A percentile compares a stretch with the other conserved stretches of the same genome.
Evolutionary conservation across 2,329 filamentous ascomycete species (phyloP).

Genomic region (Colletotrichum karsti): DNA sequence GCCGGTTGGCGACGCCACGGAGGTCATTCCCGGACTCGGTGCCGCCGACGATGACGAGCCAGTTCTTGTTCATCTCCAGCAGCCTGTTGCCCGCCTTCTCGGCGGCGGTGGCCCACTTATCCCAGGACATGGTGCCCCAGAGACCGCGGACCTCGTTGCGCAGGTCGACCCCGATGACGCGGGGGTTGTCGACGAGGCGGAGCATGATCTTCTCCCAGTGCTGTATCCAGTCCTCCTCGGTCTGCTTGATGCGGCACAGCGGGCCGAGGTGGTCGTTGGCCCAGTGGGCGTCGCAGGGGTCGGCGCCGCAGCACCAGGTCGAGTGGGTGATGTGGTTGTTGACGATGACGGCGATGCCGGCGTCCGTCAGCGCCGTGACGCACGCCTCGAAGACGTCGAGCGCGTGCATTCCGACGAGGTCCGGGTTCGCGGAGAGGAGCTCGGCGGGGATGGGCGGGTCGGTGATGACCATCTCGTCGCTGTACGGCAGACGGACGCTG

Average conservation of each 20-base stretch:
- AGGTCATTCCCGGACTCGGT: slow-evolving; percentile 74
- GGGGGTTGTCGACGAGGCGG: slow-evolving; percentile 64
- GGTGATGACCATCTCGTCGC: slow-evolving; percentile 71
- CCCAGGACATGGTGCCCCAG: slow-evolving; percentile 76
- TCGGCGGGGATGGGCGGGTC: slow-evolving; percentile 64
- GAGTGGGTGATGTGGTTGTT: slow-evolving; percentile 78
- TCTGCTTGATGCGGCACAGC: slow-evolving; percentile 69
- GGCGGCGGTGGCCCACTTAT: slow-evolving; percentile 69
- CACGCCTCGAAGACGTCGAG: slow-evolving; percentile 70
- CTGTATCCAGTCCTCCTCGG: slow-evolving; percentile 71
- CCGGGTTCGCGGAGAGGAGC: slow-evolving; percentile 65
- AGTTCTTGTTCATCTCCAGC: slow-evolving; percentile 66
- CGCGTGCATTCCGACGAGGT: slow-evolving; percentile 64
- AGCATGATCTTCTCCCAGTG: slow-evolving; percentile 73
- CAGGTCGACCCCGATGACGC: slow-evolving; percentile 73
- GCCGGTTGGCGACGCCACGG: slow-evolving; percentile 60
- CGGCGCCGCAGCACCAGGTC: slow-evolving; percentile 74
- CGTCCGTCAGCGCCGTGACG: slow-evolving; percentile 66
- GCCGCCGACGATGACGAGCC: slow-evolving; percentile 75
- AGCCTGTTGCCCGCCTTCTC: slow-evolving; percentile 70
- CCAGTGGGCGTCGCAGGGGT: slow-evolving; percentile 75
- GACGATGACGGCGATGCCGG: slow-evolving; percentile 70
- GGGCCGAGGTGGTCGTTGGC: slow-evolving; percentile 69
- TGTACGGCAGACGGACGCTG: slow-evolving; percentile 74
- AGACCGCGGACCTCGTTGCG: slow-evolving; percentile 75